Percentiles rank a stretch among this genome's conserved stretches.
Evolutionary conservation across 202 grass and related monocot genomes (phyloP).

Genomic region (Musa balbisiana): DNA sequence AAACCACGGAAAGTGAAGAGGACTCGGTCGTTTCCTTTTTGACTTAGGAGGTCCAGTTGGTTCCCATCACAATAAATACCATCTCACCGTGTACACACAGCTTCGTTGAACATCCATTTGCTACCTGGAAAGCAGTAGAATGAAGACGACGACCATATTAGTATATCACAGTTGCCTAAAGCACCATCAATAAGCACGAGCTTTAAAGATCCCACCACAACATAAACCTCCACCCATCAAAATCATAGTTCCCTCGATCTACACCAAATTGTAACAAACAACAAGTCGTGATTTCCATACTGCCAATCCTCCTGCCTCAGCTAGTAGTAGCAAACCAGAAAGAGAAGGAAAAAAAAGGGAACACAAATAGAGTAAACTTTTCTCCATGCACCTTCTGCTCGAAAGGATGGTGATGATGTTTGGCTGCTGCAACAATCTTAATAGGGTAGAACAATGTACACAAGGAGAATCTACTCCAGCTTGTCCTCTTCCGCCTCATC

Average conservation of each 20-base stretch:
- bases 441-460: not conserved
- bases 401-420: not conserved
- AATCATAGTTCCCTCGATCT: not conserved
- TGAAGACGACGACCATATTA: no score
- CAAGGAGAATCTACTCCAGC: constrained; percentile 45
- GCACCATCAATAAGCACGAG: not conserved
- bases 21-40: no score
- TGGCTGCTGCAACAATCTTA: not conserved
- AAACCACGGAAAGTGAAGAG: no score
- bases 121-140: no score
- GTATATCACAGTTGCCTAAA: no score
- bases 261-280: not conserved
- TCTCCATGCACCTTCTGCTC: not conserved
- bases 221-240: not conserved
- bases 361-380: not conserved
- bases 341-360: not conserved
- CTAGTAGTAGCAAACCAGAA: not conserved
- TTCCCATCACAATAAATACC: no score
- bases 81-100: no score
- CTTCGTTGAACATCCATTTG: no score
- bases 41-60: no score
- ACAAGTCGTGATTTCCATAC: not conserved
- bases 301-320: not conserved
- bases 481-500: constrained; percentile 85
- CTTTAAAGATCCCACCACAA: no score